Conservation (phyloP, 1,139 yeast species). For the Yamadazyma diddensiae region DNA sequence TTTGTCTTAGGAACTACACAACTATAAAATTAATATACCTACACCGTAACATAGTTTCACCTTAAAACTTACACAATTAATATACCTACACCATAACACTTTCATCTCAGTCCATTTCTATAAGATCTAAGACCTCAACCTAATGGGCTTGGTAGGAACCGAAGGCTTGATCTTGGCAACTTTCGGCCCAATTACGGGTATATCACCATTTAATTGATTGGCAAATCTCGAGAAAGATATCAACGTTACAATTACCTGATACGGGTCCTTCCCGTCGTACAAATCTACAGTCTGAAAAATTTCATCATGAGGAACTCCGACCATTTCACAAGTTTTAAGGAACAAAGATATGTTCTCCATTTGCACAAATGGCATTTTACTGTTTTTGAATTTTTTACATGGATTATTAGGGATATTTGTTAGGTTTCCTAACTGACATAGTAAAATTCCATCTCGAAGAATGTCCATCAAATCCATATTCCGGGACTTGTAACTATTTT, state of each 20-base stretch:
- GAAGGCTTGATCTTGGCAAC: slow-evolving; percentile 32
- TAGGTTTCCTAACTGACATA: slow-evolving; percentile 50
- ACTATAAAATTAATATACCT: no score
- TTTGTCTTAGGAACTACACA: no score
- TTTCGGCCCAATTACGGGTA: slow-evolving; percentile 35
- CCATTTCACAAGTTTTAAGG: slow-evolving; percentile 51
- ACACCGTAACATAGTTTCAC: no score
- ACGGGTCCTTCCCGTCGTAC: slow-evolving; percentile 71
- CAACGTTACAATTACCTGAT: slow-evolving; percentile 70
- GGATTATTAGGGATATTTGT: slow-evolving; percentile 38
- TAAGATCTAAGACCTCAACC: slow-evolving; percentile 13
- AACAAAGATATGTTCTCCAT: slow-evolving; percentile 86
- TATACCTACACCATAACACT: no score
- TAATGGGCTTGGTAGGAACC: slow-evolving; percentile 36
- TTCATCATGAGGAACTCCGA: slow-evolving; percentile 83
- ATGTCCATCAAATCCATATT: slow-evolving; percentile 42
- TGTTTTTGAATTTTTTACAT: slow-evolving; percentile 50
- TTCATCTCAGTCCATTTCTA: no score
- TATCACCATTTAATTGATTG: slow-evolving; percentile 31
- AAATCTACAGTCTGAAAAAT: slow-evolving; percentile 80
- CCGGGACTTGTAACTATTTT: slow-evolving; percentile 13
- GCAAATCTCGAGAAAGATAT: slow-evolving; percentile 66
- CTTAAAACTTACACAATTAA: no score
- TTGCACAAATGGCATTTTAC: slow-evolving; percentile 81
- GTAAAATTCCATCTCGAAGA: slow-evolving; percentile 62